Evolutionary conservation across 208 protist genomes (phyloP), one percentile per base, ranked within the genome.

Genomic region (Wallacemonas sp.): DNA sequence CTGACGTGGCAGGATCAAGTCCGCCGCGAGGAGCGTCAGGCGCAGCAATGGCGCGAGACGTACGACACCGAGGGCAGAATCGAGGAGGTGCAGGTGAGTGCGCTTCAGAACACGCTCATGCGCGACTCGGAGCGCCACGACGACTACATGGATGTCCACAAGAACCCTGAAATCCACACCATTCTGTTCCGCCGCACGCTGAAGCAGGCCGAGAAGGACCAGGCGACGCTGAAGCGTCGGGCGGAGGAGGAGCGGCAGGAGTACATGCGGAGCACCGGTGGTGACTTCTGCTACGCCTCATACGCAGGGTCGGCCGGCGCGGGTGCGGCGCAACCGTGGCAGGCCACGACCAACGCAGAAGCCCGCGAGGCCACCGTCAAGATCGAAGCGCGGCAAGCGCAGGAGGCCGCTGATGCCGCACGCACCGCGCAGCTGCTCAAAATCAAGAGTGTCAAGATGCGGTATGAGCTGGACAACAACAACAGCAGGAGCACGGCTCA

Each of bases 1-100:
- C 61, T 70, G 33, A 78, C 75, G 57, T 94, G 88, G 88, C 44
- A 43, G 2, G 65, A 70, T 5, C 83, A 92, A 60, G 78, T 92
- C 1, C 63, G 68, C 6, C 62, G 57, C 1, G 88, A 94, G 76
- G 33, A 87, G 58, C 24, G 19, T 5, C 67, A 92, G 11, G 61
- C 63, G 21, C 49, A 56, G 1, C 32, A 19, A 16, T 94, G 88
- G 88, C 16, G 43, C 3, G 17, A 33, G 23, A 41, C 63, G 48
- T 87, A 92, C 73, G 71, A 90, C 54, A 39, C 71, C 6, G 21
- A 58, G 19, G 41, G 29, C 5, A 24, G 34, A 6, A 39, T 47
- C 27, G 73, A 82, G 27, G 47, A 46, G 4, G 16, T 36, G 21
- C 36, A 55, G 11, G 11, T 65, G 16, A 34, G 55, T n/a, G 75